phyloP scores from a whole-genome alignment of 179 eudicot species.

The Patellifolia procumbens region DNA sequence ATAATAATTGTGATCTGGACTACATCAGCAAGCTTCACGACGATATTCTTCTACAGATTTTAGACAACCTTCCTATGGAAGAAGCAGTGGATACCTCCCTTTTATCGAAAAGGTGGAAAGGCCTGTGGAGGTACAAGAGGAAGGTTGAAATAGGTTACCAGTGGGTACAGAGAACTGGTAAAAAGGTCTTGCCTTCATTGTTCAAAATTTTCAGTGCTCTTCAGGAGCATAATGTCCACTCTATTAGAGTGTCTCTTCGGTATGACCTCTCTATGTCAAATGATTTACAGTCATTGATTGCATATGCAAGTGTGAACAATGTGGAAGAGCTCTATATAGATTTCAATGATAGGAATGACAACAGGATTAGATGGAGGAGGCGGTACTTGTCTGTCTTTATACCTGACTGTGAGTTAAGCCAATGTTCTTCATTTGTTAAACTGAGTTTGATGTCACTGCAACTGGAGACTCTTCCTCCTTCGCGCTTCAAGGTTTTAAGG shows the following conservation, averaged over 20 bases:
- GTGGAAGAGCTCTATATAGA: constrained; percentile 33
- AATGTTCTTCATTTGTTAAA: constrained; percentile 19
- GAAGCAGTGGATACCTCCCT: constrained; percentile 21
- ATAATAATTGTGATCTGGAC: not conserved
- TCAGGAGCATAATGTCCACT: constrained; percentile 2
- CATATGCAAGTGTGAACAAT: constrained; percentile 11
- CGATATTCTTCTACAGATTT: constrained; percentile 22
- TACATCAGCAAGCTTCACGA: constrained; percentile 18
- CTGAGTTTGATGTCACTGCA: constrained; percentile 24
- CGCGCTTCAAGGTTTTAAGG: constrained; percentile 4
- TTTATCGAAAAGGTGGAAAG: constrained; percentile 28
- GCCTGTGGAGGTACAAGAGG: constrained; percentile 26
- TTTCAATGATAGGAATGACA: constrained; percentile 17
- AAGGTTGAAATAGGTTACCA: constrained; percentile 14
- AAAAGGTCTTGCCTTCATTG: constrained; percentile 4
- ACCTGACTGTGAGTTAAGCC: not conserved
- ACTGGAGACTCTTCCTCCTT: constrained; percentile 17
- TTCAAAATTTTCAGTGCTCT: not conserved
- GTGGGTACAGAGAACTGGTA: constrained; percentile 9
- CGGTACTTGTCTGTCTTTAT: constrained; percentile 8
- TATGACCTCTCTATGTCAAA: constrained; percentile 7
- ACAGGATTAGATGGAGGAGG: constrained; percentile 2
- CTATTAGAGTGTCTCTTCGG: constrained; percentile 17
- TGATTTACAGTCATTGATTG: constrained; percentile 10
- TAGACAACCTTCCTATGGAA: constrained; percentile 30